Conservation (phyloP, 352 stramenopile species). For the Pythium graminicola region DNA sequence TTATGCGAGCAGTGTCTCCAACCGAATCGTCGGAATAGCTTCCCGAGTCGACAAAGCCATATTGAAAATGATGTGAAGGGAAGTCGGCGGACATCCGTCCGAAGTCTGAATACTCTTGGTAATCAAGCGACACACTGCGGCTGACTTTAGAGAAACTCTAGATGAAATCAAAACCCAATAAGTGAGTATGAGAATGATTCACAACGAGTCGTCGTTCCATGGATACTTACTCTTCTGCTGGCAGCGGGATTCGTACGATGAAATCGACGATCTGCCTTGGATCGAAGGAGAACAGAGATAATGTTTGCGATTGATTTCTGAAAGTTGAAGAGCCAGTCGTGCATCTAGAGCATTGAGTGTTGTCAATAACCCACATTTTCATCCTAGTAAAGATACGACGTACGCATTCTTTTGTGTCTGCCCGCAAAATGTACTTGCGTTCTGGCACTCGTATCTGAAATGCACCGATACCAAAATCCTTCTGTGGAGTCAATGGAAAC, state of each 20-base stretch:
- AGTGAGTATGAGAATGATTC: too few relatives aligned
- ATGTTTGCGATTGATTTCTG: conserved; percentile 87
- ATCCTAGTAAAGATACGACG: too few relatives aligned
- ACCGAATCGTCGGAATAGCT: conserved; percentile 59
- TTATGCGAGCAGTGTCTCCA: conserved; percentile 35
- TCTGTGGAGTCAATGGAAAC: conserved; percentile 31
- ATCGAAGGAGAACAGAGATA: conserved; percentile 64
- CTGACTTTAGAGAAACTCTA: conserved; percentile 65
- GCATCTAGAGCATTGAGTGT: conserved; percentile 67
- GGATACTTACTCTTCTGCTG: conserved; percentile 49
- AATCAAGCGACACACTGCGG: conserved; percentile 72
- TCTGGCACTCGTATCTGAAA: conserved; percentile 82
- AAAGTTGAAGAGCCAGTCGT: conserved; percentile 87
- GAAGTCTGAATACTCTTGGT: conserved; percentile 53
- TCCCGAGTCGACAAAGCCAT: conserved; percentile 30
- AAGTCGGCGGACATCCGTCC: conserved; percentile 38
- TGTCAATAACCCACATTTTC: too few relatives aligned
- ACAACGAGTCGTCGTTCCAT: not conserved
- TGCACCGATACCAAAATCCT: conserved; percentile 71
- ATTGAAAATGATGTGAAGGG: conserved; percentile 40
- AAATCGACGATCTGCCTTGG: conserved; percentile 46
- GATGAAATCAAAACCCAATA: not conserved
- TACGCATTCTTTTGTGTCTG: conserved; percentile 78
- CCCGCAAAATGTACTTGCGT: conserved; percentile 69
- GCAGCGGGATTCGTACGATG: conserved; percentile 44